Conservation (phyloP, 495 filamentous ascomycete genomes). For the Aspergillus bertholletiae region DNA sequence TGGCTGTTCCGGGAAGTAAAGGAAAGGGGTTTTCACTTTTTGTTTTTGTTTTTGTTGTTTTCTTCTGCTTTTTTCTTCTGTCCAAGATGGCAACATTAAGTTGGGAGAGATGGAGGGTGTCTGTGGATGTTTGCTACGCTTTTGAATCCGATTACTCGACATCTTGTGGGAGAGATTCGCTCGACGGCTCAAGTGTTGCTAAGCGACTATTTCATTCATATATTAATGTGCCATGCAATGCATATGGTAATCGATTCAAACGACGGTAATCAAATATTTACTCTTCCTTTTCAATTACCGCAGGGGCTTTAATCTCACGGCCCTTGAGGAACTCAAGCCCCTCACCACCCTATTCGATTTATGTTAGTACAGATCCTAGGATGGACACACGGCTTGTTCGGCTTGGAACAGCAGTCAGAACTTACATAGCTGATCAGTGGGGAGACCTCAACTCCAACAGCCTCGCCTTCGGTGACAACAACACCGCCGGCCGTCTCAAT, state of each 20-base stretch:
- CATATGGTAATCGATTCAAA: not conserved
- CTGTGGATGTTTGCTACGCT: no score
- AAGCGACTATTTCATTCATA: not conserved
- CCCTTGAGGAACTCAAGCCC: conserved; percentile 75
- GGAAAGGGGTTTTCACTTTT: no score
- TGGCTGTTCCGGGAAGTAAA: no score
- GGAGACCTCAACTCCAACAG: conserved; percentile 81
- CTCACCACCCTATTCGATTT: conserved; percentile 69
- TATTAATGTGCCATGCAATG: not conserved
- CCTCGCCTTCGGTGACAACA: conserved; percentile 66
- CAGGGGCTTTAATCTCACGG: conserved; percentile 70
- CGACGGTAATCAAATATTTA: conserved; percentile 15
- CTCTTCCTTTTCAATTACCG: conserved; percentile 72
- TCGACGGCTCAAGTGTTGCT: not conserved
- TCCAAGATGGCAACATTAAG: no score
- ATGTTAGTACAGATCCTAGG: conserved; percentile 25
- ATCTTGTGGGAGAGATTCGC: not conserved
- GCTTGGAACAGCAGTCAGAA: conserved; percentile 19
- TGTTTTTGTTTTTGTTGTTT: no score
- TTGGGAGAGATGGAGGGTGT: no score
- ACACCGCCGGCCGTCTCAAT: conserved; percentile 71
- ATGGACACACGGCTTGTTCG: not conserved
- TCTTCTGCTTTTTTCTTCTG: no score
- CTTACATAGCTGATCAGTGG: conserved; percentile 95
- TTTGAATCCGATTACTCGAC: not conserved